Percentiles rank a stretch among this genome's conserved stretches.
Conservation (phyloP, 2,329 filamentous ascomycete species). For the Anthostomella pinea region DNA sequence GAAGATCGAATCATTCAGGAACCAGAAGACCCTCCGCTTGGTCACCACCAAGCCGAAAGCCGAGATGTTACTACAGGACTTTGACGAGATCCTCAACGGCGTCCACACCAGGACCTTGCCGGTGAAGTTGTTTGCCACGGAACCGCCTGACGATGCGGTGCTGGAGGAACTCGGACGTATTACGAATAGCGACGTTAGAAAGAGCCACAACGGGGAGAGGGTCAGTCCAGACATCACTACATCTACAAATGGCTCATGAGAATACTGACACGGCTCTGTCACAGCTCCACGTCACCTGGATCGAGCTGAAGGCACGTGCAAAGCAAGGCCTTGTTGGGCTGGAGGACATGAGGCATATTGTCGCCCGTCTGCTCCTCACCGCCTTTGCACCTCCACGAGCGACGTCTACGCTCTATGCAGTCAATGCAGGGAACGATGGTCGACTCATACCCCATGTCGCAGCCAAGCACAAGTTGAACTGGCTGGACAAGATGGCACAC, state of each 20-base stretch:
- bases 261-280: constrained; percentile 7
- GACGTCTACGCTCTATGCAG: constrained; percentile 21
- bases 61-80: constrained; percentile 33
- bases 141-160: constrained; percentile 22
- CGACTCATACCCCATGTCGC: constrained; percentile 31
- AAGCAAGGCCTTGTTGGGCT: constrained; percentile 12
- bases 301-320: constrained; percentile 26
- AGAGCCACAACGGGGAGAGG: constrained; percentile 14
- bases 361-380: constrained; percentile 43
- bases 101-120: constrained; percentile 25
- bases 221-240: constrained; percentile 22
- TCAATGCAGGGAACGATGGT: constrained; percentile 13
- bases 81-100: constrained; percentile 31
- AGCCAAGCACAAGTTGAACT: constrained; percentile 32
- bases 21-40: constrained; percentile 32
- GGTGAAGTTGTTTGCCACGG: constrained; percentile 21
- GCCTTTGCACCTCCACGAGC: constrained; percentile 25
- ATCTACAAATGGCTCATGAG: neutral
- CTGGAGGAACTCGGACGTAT: constrained; percentile 37
- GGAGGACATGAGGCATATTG: constrained; percentile 43
- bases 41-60: constrained; percentile 35
- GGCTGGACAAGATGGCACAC: constrained; percentile 33
- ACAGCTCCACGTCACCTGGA: constrained; percentile 41
- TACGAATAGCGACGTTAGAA: constrained; percentile 31
- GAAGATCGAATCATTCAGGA: constrained; percentile 36